A percentile compares a stretch with the other conserved stretches of the same genome.
phyloP scores from a whole-genome alignment of 768 basidiomycete species.

The Lyophyllum atratum region DNA sequence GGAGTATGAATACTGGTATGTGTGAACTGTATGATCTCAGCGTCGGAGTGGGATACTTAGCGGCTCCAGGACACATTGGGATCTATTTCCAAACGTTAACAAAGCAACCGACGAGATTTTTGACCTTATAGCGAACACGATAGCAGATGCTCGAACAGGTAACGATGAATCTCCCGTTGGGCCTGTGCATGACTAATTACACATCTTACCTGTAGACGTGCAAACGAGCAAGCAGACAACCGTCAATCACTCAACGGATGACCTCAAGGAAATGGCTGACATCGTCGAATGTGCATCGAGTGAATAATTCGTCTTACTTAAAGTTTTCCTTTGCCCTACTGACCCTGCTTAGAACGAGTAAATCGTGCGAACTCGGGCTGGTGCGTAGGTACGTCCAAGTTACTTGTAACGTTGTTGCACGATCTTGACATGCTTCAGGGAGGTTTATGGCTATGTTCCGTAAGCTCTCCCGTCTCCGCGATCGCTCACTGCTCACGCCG shows the following conservation, averaged over 20 bases:
- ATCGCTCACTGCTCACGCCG: neutral
- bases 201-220: slow-evolving; percentile 1
- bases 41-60: neutral
- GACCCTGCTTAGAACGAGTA: neutral
- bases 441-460: slow-evolving; percentile 16
- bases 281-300: slow-evolving; percentile 12
- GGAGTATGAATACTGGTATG: slow-evolving; percentile 14
- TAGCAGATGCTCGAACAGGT: slow-evolving; percentile 14
- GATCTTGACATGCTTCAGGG: neutral
- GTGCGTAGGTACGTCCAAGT: slow-evolving; percentile 8
- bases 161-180: neutral
- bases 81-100: slow-evolving; percentile 9
- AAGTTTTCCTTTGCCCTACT: neutral
- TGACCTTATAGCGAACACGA: neutral
- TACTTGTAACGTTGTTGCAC: neutral
- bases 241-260: neutral
- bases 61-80: slow-evolving; percentile 10
- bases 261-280: slow-evolving; percentile 12
- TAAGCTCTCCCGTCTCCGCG: neutral
- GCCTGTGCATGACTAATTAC: neutral
- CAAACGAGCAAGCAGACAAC: slow-evolving; percentile 1
- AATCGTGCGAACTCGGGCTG: slow-evolving; percentile 1
- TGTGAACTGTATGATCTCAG: neutral
- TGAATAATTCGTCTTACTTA: neutral
- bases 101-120: neutral